A percentile compares a stretch with the other conserved stretches of the same genome.
phyloP scores from a whole-genome alignment of 208 protist genomes.

The Trypanosoma lewisi region DNA sequence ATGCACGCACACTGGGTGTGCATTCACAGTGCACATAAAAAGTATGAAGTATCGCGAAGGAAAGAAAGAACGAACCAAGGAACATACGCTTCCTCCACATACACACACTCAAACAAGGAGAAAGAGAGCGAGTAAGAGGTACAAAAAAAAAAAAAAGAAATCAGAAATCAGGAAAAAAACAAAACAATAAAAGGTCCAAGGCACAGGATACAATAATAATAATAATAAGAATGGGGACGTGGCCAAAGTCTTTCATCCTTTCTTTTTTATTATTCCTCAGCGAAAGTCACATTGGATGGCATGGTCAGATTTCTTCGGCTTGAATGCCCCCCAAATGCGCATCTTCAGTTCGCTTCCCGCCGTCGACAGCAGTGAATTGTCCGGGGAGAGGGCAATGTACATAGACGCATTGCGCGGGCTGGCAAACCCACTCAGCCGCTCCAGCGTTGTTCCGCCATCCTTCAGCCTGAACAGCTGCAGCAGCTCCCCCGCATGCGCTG shows the following conservation, averaged over 20 bases:
- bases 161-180: neutral
- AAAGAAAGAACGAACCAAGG: conserved; percentile 6
- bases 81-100: too few relatives aligned
- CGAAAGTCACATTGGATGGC: conserved; percentile 16
- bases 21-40: neutral
- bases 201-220: conserved; percentile 3
- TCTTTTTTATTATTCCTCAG: conserved; percentile 5
- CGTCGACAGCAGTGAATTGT: conserved; percentile 14
- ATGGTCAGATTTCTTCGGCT: neutral
- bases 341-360: conserved; percentile 19
- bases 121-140: neutral
- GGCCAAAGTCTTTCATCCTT: neutral
- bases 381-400: conserved; percentile 25
- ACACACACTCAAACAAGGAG: neutral
- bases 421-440: conserved; percentile 5
- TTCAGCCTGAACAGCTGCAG: conserved; percentile 23
- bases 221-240: conserved; percentile 3
- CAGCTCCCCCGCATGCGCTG: neutral
- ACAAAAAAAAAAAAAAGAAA: conserved; percentile 14
- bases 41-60: neutral
- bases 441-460: conserved; percentile 13
- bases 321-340: conserved; percentile 25
- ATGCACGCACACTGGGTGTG: too few relatives aligned
- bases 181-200: conserved; percentile 11
- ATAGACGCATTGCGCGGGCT: neutral